Percentiles rank a stretch among this genome's conserved stretches.
Conservation (phyloP, 768 basidiomycete genomes). For the Xerocomellus chrysenteron region DNA sequence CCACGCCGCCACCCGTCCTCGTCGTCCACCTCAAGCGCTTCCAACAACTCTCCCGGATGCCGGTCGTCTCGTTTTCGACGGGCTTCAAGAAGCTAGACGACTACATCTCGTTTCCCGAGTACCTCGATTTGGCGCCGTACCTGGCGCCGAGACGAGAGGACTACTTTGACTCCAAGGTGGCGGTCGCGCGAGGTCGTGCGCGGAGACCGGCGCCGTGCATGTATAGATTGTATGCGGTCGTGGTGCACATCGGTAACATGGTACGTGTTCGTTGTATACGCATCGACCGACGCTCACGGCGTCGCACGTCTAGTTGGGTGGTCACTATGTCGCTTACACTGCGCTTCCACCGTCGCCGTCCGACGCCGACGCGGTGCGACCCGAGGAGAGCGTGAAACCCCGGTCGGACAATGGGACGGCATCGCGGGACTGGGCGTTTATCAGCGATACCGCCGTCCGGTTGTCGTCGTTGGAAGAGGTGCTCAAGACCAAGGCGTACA, state of each 20-base stretch:
- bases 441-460: slow-evolving; percentile 87
- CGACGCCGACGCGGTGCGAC: slow-evolving; percentile 5
- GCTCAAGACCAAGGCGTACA: slow-evolving; percentile 85
- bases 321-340: slow-evolving; percentile 86
- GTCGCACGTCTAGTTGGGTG: slow-evolving; percentile 59
- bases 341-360: slow-evolving; percentile 53
- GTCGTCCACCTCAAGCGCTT: slow-evolving; percentile 95
- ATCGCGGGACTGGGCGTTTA: slow-evolving; percentile 79
- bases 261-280: slow-evolving; percentile 39
- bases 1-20: slow-evolving; percentile 79
- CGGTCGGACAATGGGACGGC: slow-evolving; percentile 1
- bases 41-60: slow-evolving; percentile 73
- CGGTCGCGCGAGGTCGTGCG: slow-evolving; percentile 22
- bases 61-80: slow-evolving; percentile 60
- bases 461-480: slow-evolving; percentile 84
- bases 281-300: not conserved
- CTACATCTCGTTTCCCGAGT: slow-evolving; percentile 86
- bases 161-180: slow-evolving; percentile 48
- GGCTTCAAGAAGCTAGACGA: slow-evolving; percentile 91
- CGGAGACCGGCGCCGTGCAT: slow-evolving; percentile 44
- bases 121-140: slow-evolving; percentile 82
- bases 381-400: slow-evolving; percentile 14
- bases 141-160: slow-evolving; percentile 79
- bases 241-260: slow-evolving; percentile 88
- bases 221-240: slow-evolving; percentile 76